Evolutionary conservation across 345 rosid species (phyloP).

Genomic region (Viola odorata): DNA sequence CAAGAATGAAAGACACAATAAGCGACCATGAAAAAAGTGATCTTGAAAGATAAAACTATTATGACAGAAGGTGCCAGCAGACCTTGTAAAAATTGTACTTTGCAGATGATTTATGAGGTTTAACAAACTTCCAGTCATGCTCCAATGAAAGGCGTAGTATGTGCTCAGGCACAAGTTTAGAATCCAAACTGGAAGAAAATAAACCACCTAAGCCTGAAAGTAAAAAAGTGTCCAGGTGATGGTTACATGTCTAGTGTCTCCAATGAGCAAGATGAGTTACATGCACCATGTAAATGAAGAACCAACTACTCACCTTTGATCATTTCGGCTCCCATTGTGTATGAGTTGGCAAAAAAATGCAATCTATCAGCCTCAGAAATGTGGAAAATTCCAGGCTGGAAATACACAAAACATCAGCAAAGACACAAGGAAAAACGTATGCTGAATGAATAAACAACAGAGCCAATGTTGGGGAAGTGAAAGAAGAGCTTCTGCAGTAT

Average conservation of each 20-base stretch:
- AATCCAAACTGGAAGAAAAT: constrained; percentile 57
- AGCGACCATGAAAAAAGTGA: constrained; percentile 8
- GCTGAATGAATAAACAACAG: not conserved
- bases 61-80: not conserved
- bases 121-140: constrained; percentile 39
- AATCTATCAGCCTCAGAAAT: constrained; percentile 51
- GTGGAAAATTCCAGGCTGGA: constrained; percentile 56
- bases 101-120: constrained; percentile 29
- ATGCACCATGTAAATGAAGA: constrained; percentile 1
- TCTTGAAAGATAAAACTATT: not conserved
- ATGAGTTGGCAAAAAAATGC: constrained; percentile 57
- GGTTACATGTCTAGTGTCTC: not conserved
- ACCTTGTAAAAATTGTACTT: constrained; percentile 93
- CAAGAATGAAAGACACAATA: constrained; percentile 5
- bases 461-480: not conserved
- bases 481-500: not conserved
- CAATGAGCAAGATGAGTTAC: not conserved
- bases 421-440: not conserved
- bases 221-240: not conserved
- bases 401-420: constrained; percentile 10
- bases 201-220: constrained; percentile 60
- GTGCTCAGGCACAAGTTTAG: constrained; percentile 80
- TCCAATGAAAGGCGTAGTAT: constrained; percentile 65
- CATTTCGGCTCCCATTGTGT: constrained; percentile 62
- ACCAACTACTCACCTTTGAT: constrained; percentile 48